These are phyloP conservation scores for Deuterostichococcus epilithicus DNA, from an alignment of 139 green algal genomes.

Conservation along the genomic window DNA sequence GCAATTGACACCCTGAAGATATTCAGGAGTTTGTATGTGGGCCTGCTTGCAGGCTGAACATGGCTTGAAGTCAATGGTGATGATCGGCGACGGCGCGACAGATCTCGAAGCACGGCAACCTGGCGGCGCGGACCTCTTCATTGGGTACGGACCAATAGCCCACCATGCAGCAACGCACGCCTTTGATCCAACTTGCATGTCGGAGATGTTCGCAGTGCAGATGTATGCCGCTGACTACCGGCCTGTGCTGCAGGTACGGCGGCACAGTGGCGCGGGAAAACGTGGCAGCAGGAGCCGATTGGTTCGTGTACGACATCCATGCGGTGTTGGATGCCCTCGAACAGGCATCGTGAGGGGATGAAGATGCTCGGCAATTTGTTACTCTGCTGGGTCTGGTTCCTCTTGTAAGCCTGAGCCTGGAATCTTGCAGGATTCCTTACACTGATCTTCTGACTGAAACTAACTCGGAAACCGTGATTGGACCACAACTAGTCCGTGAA, in stretches of 20 bases:
- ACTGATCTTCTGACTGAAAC: too few relatives aligned
- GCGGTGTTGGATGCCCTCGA: conserved; percentile 43
- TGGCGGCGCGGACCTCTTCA: conserved; percentile 87
- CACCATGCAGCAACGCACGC: neutral
- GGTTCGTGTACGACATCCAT: conserved; percentile 77
- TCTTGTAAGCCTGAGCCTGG: too few relatives aligned
- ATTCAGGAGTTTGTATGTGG: conserved; percentile 8
- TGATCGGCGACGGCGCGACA: conserved; percentile 96
- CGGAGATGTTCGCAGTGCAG: neutral
- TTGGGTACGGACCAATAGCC: conserved; percentile 73
- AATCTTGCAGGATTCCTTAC: too few relatives aligned
- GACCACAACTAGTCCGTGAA: conserved; percentile 44
- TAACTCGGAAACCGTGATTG: too few relatives aligned
- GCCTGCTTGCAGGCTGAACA: conserved; percentile 37
- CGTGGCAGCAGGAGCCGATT: conserved; percentile 84
- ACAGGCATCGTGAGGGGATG: neutral
- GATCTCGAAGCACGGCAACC: conserved; percentile 84
- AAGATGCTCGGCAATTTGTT: too few relatives aligned
- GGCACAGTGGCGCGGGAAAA: conserved; percentile 75
- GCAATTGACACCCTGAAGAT: too few relatives aligned
- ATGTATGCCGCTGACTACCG: neutral
- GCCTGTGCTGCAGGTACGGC: conserved; percentile 71
- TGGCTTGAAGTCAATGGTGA: conserved; percentile 70
- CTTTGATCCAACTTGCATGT: neutral
- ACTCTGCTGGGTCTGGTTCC: too few relatives aligned